Base-by-base conservation (phyloP, 345 rosid species). In the Stellera chamaejasme region DNA sequence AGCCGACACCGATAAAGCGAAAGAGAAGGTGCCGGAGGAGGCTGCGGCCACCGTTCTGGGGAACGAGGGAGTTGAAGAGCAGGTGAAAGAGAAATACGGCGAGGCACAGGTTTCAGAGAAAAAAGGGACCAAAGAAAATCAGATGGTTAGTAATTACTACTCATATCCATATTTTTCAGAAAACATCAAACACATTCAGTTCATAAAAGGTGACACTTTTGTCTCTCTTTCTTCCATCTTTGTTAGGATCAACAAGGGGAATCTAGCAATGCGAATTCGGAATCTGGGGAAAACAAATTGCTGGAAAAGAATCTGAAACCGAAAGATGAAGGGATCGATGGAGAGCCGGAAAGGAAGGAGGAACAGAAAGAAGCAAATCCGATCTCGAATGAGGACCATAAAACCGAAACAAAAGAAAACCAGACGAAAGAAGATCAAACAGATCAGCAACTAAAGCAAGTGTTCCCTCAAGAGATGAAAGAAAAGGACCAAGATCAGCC, bases 31-130 rank as follows among this genome's bases (percentile, higher is more conserved):
- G 65, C n/a, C 11, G 51, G 70, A 62, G 28, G 69, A 65, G 50
- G 56, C 25, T 14, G 19, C 57, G 2, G 23, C 15, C 39, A 65
- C 39, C 58, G 43, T 62, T n/a, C 72, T 52, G 27, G 67, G 64
- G 27, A 65, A 66, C 55, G 78, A 63, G 50, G 75, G 80, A 36
- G 67, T 19, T 9, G 82, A 79, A 36, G 82, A 72, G 12, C 66
- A 66, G 56, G 73, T 54, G 49, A 79, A 65, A 59, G 74, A 70
- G 59, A 54, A 23, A 19, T 65, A 61, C 43, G 46, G 46, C 4
- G 66, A 77, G 39, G 68, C 65, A 53, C 87, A 80, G 60, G 47
- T 66, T 27, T 59, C 82, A 27, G 85, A 75, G 58, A 84, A 77
- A 32, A 78, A 70, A 26, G 32, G 62, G 3, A 10, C 53, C 68